Percentiles rank a stretch among this genome's conserved stretches.
phyloP scores from a whole-genome alignment of 78 protist species.

The Guillardia theta region DNA sequence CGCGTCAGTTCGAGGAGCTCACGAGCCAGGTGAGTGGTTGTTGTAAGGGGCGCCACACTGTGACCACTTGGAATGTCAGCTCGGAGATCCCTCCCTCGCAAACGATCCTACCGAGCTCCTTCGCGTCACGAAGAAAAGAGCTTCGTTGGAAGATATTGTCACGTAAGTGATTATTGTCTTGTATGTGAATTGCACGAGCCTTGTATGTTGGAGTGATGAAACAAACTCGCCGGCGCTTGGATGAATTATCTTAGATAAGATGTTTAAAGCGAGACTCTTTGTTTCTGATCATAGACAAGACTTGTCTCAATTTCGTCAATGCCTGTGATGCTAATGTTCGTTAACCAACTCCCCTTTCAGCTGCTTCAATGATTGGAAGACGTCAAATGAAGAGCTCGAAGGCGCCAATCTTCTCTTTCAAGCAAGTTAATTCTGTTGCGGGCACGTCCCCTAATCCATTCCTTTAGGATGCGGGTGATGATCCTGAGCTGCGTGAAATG shows the following conservation, averaged over 20 bases:
- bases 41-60: background rate
- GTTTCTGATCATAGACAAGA: background rate
- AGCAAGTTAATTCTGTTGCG: background rate
- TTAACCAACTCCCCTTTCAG: background rate
- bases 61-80: background rate
- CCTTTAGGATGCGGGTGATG: background rate
- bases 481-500: background rate
- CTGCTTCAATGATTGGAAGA: background rate
- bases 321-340: background rate
- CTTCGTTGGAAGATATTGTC: background rate
- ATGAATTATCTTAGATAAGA: background rate
- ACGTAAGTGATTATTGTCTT: background rate
- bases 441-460: background rate
- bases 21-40: background rate
- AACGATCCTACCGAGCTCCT: background rate
- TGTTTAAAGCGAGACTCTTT: background rate
- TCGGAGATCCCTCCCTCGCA: background rate
- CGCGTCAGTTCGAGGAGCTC: background rate
- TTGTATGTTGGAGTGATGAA: background rate
- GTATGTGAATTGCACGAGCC: background rate
- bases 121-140: background rate
- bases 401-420: background rate
- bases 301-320: background rate
- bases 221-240: background rate
- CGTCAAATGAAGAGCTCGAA: background rate